Evolutionary conservation across 2,329 filamentous ascomycete genomes (phyloP).

Genomic region (Paracorniculantispora psalliotae): DNA sequence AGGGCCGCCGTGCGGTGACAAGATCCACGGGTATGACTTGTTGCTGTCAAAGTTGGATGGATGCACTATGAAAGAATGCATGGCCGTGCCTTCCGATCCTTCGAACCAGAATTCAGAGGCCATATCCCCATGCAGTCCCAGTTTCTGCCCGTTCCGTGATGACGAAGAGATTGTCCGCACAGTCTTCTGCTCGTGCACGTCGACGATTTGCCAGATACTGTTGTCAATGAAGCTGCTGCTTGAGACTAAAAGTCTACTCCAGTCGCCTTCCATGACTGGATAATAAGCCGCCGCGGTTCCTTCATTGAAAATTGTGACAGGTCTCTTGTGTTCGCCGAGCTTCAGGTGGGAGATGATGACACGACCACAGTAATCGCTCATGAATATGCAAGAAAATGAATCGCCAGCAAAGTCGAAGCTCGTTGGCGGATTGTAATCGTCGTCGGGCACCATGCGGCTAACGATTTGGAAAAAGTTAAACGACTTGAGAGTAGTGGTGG

Average conservation of each 20-base stretch:
- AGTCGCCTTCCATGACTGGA: slow-evolving; percentile 22
- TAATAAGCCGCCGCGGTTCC: slow-evolving; percentile 26
- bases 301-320: slow-evolving; percentile 21
- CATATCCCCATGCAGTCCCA: slow-evolving; percentile 32
- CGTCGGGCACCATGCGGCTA: slow-evolving; percentile 7
- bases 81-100: slow-evolving; percentile 28
- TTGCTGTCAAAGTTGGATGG: slow-evolving; percentile 33
- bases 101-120: slow-evolving; percentile 37
- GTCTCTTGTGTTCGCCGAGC: slow-evolving; percentile 25
- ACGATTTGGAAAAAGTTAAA: slow-evolving; percentile 10
- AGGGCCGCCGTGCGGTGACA: slow-evolving; percentile 37
- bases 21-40: slow-evolving; percentile 33
- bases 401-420: slow-evolving; percentile 31
- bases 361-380: slow-evolving; percentile 30
- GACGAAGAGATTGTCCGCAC: slow-evolving; percentile 26
- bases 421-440: slow-evolving; percentile 25
- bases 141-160: slow-evolving; percentile 26
- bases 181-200: slow-evolving; percentile 18
- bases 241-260: slow-evolving; percentile 30
- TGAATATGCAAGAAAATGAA: slow-evolving; percentile 29
- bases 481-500: slow-evolving; percentile 20
- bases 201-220: slow-evolving; percentile 33
- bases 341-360: slow-evolving; percentile 29
- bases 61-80: slow-evolving; percentile 37
- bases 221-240: slow-evolving; percentile 34